phyloP scores from a whole-genome alignment of 768 basidiomycete species.

The Termitomyces sp. region DNA sequence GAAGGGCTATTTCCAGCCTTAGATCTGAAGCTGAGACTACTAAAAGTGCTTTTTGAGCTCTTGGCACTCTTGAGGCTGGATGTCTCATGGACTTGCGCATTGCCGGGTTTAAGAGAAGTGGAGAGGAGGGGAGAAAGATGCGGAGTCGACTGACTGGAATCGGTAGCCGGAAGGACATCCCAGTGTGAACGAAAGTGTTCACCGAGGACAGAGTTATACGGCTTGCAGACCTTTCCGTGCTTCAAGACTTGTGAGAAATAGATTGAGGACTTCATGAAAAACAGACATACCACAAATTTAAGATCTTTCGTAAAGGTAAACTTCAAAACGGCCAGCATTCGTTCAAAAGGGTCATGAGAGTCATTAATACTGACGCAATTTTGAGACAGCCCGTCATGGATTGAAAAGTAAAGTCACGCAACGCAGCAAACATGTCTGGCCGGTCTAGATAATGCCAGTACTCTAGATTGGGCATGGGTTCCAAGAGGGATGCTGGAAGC shows the following conservation, averaged over 20 bases:
- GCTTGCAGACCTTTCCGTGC: slow-evolving; percentile 93
- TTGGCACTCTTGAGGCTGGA: slow-evolving; percentile 52
- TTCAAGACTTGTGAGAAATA: slow-evolving; percentile 21
- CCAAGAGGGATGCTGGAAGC: slow-evolving; percentile 86
- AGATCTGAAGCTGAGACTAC: slow-evolving; percentile 50
- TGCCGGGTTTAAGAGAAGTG: slow-evolving; percentile 19
- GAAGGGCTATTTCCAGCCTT: slow-evolving; percentile 47
- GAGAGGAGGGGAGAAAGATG: slow-evolving; percentile 41
- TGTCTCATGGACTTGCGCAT: slow-evolving; percentile 35
- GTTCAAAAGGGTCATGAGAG: slow-evolving; percentile 85
- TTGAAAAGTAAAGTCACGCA: slow-evolving; percentile 26
- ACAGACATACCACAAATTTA: slow-evolving; percentile 72
- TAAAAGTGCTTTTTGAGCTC: slow-evolving; percentile 56
- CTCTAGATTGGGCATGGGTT: slow-evolving; percentile 93
- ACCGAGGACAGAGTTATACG: slow-evolving; percentile 82
- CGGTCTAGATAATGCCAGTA: slow-evolving; percentile 94
- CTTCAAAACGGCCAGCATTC: slow-evolving; percentile 88
- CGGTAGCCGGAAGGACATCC: slow-evolving; percentile 64
- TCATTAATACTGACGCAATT: slow-evolving; percentile 72
- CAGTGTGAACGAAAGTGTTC: slow-evolving; percentile 89
- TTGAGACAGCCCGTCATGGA: slow-evolving; percentile 1
- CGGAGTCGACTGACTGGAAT: slow-evolving; percentile 39
- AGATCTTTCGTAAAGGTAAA: slow-evolving; percentile 92
- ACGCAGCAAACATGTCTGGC: slow-evolving; percentile 91
- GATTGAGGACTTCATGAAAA: slow-evolving; percentile 1